Percentiles rank a stretch among this genome's conserved stretches.
Evolutionary conservation across 768 basidiomycete genomes (phyloP).

Genomic region (Strobilomyces dryophilus): DNA sequence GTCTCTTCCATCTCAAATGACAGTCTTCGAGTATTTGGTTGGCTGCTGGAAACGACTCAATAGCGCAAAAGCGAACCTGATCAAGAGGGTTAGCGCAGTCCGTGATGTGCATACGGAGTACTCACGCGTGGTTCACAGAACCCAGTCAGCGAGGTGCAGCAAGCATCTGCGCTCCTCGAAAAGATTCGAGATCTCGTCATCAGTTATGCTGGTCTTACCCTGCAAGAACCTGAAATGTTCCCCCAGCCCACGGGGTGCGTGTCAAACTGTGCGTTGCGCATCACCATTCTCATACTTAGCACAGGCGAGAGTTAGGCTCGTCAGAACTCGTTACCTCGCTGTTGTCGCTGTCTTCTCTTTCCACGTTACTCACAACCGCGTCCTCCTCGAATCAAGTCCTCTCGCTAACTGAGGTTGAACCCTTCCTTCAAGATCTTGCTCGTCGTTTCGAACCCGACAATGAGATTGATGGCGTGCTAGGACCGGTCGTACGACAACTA

Average conservation of each 20-base stretch:
- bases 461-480: slow-evolving; percentile 77
- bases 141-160: slow-evolving; percentile 52
- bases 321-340: slow-evolving; percentile 81
- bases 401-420: slow-evolving; percentile 63
- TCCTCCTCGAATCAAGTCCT: slow-evolving; percentile 49
- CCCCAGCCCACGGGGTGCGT: slow-evolving; percentile 78
- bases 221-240: slow-evolving; percentile 95
- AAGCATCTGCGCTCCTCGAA: slow-evolving; percentile 61
- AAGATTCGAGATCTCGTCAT: slow-evolving; percentile 80
- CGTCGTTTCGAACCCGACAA: slow-evolving; percentile 75
- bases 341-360: slow-evolving; percentile 65
- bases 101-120: slow-evolving; percentile 26
- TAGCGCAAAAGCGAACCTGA: slow-evolving; percentile 43
- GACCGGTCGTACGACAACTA: slow-evolving; percentile 59
- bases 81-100: slow-evolving; percentile 53
- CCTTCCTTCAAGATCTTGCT: slow-evolving; percentile 81
- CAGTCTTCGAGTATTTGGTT: slow-evolving; percentile 85
- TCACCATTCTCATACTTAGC: slow-evolving; percentile 1
- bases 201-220: slow-evolving; percentile 81
- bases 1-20: slow-evolving; percentile 72
- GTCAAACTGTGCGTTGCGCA: not conserved
- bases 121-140: slow-evolving; percentile 38
- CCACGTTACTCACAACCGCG: slow-evolving; percentile 56
- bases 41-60: slow-evolving; percentile 91
- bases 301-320: slow-evolving; percentile 68